Percentiles rank a stretch among this genome's conserved stretches.
phyloP scores from a whole-genome alignment of 129 eudicot species.

The Kitagawia praeruptora region DNA sequence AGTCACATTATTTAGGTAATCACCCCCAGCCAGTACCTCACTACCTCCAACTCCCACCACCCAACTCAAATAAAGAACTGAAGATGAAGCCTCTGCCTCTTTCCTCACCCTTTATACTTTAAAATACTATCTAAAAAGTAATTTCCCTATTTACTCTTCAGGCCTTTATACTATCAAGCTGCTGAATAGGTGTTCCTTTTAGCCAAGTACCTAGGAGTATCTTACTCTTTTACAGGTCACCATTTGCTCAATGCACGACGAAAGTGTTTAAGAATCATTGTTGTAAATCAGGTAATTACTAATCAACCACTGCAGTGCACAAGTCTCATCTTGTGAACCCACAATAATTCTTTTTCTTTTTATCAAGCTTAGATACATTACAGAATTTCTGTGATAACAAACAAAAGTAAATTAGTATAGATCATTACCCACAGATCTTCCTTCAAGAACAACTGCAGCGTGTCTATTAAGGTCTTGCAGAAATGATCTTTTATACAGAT shows the following conservation, averaged over 20 bases:
- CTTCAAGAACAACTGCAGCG: slow-evolving; percentile 98
- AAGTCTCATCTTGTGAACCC: neutral
- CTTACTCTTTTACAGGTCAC: neutral
- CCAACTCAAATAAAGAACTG: neutral
- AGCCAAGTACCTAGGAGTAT: neutral
- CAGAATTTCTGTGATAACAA: neutral
- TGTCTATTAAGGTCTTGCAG: slow-evolving; percentile 86
- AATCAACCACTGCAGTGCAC: neutral
- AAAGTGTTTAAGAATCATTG: neutral
- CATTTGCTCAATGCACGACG: neutral
- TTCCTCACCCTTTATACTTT: neutral
- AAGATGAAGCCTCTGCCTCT: neutral
- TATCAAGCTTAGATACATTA: neutral
- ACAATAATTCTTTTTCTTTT: neutral
- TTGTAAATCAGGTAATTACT: neutral
- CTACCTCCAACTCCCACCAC: neutral
- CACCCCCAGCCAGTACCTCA: neutral
- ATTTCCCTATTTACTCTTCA: neutral
- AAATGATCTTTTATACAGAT: slow-evolving; percentile 64
- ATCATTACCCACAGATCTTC: slow-evolving; percentile 76
- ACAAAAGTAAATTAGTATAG: neutral
- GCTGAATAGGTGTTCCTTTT: neutral
- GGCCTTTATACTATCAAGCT: neutral
- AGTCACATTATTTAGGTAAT: too few relatives aligned
- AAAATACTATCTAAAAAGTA: neutral